Percentiles rank a stretch among this genome's conserved stretches.
Conservation (phyloP, 306 rosid species). For the Fagus crenata region DNA sequence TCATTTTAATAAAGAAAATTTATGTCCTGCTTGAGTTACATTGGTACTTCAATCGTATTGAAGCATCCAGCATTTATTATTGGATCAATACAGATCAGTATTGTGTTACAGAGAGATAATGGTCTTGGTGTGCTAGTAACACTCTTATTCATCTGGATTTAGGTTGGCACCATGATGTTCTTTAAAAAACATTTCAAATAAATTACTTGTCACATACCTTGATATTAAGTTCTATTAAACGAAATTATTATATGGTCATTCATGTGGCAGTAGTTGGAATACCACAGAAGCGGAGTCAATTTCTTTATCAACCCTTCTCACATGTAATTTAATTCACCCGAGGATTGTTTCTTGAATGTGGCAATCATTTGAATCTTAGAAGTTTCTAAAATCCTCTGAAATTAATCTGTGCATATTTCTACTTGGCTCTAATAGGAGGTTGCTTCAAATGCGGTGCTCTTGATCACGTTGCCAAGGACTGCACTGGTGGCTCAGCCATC, state of each 20-base stretch:
- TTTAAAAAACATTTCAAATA: not conserved
- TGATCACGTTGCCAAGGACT: conserved; percentile 87
- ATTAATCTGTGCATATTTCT: not conserved
- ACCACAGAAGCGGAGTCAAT: not conserved
- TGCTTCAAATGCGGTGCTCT: conserved; percentile 93
- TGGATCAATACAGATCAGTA: not conserved
- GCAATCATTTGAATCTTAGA: not conserved
- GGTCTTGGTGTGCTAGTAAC: not conserved
- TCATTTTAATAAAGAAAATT: not conserved
- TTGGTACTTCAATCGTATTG: not conserved
- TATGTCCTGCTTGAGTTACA: not conserved
- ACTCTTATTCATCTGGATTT: not conserved
- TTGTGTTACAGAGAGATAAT: not conserved
- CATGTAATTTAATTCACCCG: not conserved
- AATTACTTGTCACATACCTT: not conserved
- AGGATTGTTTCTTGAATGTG: not conserved
- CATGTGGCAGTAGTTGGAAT: not conserved
- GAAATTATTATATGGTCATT: not conserved
- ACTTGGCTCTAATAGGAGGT: conserved; percentile 57
- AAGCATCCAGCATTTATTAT: not conserved
- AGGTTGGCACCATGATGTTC: not conserved
- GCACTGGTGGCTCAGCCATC: conserved; percentile 53
- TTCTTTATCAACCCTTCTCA: not conserved
- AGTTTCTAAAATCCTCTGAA: not conserved
- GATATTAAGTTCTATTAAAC: not conserved